These are phyloP conservation scores for Kwoniella sp. DNA, from an alignment of 768 basidiomycete species.

Conservation along the genomic window DNA sequence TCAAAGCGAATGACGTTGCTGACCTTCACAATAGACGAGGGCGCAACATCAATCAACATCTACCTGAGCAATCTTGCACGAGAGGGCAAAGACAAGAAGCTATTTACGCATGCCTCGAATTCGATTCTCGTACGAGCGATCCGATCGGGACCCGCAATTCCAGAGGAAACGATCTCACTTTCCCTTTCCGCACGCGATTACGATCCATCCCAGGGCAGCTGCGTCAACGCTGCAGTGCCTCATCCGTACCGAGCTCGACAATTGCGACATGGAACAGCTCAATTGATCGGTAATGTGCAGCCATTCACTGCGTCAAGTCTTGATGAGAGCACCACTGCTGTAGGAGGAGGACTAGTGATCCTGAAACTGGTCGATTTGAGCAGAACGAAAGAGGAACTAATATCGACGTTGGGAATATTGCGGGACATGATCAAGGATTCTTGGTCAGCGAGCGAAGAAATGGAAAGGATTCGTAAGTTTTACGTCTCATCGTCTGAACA, in stretches of 20 bases:
- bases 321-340: conserved; percentile 75
- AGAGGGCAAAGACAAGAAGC: conserved; percentile 35
- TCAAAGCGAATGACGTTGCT: background rate
- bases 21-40: conserved; percentile 41
- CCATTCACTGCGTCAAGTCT: conserved; percentile 56
- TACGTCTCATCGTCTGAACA: background rate
- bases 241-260: conserved; percentile 37
- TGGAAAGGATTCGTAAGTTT: conserved; percentile 78
- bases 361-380: conserved; percentile 77
- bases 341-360: conserved; percentile 77
- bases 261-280: conserved; percentile 31
- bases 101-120: conserved; percentile 41
- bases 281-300: conserved; percentile 38
- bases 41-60: conserved; percentile 54
- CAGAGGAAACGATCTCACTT: conserved; percentile 49
- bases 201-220: conserved; percentile 9
- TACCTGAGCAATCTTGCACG: conserved; percentile 46
- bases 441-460: conserved; percentile 94
- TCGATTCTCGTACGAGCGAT: conserved; percentile 52
- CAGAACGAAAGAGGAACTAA: conserved; percentile 75
- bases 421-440: conserved; percentile 76
- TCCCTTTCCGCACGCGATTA: conserved; percentile 40
- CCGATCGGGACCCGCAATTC: conserved; percentile 42
- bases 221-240: conserved; percentile 44
- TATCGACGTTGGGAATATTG: conserved; percentile 70